Evolutionary conservation across 352 stramenopile genomes (phyloP), one percentile per base, ranked within the genome.

Genomic region (Pythium monospermum): DNA sequence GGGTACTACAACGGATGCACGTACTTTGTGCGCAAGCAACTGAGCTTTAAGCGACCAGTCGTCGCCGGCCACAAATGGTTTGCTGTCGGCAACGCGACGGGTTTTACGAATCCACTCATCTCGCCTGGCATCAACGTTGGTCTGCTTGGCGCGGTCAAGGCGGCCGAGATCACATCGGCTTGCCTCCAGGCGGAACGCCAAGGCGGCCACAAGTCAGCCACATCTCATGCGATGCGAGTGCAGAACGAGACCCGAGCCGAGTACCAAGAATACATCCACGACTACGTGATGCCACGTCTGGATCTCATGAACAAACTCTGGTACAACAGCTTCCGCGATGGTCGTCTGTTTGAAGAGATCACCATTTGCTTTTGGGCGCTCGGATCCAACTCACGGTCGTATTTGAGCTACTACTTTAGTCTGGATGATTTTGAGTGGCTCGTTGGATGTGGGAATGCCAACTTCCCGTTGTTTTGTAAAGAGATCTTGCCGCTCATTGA

Each of bases 261-360:
- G 44, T 51, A 51, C 44, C 30, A 40, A 21, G 7, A 19, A 32
- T 51, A 32, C 44, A 41, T 51, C 31, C 44, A 51, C 30, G 30
- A 51, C 30, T 41, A 41, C 31, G 30, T 51, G 6, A 13, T 53
- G 5, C 32, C 46, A 11, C 22, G 46, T 1, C 46, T 53, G 10
- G 16, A 44, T 27, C 36, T 53, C 25, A 25, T 44, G 22, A 53
- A 53, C 33, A 21, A 25, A 15, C 36, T 53, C 22, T 44, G 33
- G 32, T 53, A 53, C 46, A 53, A 53, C 46, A 35, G 32, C 46
- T 53, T 53, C 25, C 46, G 46, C 46, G 46, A 53, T 35, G 15
- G 32, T 2, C 46, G 32, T 4, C 13, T 53, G 0, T 44, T 53
- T 35, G 30, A 15, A 22, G 46, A 53, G 21, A 35, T 18, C 13